These are phyloP conservation scores for Scheffersomyces illinoinensis DNA, from an alignment of 1,139 yeast genomes.

Conservation along the genomic window DNA sequence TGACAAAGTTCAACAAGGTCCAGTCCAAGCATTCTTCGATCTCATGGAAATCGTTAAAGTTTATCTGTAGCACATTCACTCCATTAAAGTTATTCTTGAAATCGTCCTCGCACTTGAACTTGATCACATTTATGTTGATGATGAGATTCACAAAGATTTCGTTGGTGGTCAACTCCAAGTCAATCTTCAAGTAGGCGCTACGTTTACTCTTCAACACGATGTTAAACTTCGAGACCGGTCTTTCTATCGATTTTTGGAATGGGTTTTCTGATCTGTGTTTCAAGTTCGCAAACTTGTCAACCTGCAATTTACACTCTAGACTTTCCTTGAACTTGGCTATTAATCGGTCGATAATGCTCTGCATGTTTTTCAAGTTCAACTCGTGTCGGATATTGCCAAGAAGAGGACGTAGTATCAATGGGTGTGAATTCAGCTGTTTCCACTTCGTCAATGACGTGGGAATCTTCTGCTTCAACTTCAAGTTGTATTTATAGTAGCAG, in stretches of 20 bases:
- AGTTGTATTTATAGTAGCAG: conserved; percentile 55
- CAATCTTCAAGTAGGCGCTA: conserved; percentile 24
- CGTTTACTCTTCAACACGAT: conserved; percentile 14
- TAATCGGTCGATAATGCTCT: conserved; percentile 39
- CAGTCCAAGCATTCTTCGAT: conserved; percentile 68
- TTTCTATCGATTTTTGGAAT: conserved; percentile 41
- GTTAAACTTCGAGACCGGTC: conserved; percentile 31
- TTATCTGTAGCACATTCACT: conserved; percentile 41
- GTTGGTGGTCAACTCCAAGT: conserved; percentile 37
- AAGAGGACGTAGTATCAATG: conserved; percentile 62
- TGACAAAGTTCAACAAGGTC: conserved; percentile 45
- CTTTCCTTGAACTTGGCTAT: conserved; percentile 17
- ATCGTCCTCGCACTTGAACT: conserved; percentile 30
- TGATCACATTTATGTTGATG: conserved; percentile 31
- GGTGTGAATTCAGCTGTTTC: conserved; percentile 50
- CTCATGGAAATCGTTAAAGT: conserved; percentile 60
- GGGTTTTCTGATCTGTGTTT: conserved; percentile 26
- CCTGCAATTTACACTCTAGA: conserved; percentile 17
- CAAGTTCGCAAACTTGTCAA: conserved; percentile 29
- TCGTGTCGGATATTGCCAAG: conserved; percentile 72
- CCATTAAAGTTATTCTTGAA: conserved; percentile 35
- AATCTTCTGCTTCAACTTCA: conserved; percentile 45
- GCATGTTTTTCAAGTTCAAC: conserved; percentile 43
- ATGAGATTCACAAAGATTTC: conserved; percentile 44
- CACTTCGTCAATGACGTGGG: conserved; percentile 54